These are phyloP conservation scores for Coniochaeta sp. DNA, from an alignment of 2,329 filamentous ascomycete species.

Conservation along the genomic window DNA sequence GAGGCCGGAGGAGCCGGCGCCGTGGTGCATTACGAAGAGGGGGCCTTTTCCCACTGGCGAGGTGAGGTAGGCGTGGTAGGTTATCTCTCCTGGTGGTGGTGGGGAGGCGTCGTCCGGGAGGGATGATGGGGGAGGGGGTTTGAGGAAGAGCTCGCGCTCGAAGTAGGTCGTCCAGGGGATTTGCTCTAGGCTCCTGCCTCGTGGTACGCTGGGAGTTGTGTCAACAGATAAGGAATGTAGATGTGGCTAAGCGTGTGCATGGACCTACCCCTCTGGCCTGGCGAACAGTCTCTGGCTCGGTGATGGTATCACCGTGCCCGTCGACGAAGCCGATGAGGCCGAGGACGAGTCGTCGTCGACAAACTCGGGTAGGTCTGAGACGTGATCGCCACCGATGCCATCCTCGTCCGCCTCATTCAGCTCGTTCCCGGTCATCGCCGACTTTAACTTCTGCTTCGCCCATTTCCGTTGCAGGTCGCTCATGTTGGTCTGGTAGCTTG, in stretches of 20 bases:
- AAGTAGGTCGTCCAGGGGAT: constrained; percentile 89
- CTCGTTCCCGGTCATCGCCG: constrained; percentile 9
- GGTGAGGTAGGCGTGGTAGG: constrained; percentile 81
- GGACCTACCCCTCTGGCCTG: constrained; percentile 56
- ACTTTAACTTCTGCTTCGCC: constrained; percentile 20
- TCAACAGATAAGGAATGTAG: not conserved
- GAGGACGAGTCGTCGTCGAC: constrained; percentile 65
- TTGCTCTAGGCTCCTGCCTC: constrained; percentile 53
- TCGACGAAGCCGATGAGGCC: constrained; percentile 83
- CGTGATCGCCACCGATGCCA: constrained; percentile 22
- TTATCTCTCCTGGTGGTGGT: constrained; percentile 35
- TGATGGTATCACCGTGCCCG: constrained; percentile 83
- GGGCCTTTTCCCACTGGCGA: constrained; percentile 70
- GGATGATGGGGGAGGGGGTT: constrained; percentile 25
- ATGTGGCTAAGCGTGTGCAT: constrained; percentile 3
- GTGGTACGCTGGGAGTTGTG: constrained; percentile 31
- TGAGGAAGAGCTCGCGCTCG: constrained; percentile 74
- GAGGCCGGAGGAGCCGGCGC: constrained; percentile 85
- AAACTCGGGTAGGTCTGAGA: constrained; percentile 29
- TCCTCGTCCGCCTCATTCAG: constrained; percentile 24
- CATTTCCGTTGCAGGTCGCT: constrained; percentile 25
- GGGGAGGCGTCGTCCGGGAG: constrained; percentile 21
- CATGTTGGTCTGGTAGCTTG: constrained; percentile 13
- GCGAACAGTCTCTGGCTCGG: constrained; percentile 67
- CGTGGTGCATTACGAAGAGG: constrained; percentile 90